A percentile compares a stretch with the other conserved stretches of the same genome.
Evolutionary conservation across 192 early-diverging fungal species (phyloP).

Genomic region (Coemansia sp.): DNA sequence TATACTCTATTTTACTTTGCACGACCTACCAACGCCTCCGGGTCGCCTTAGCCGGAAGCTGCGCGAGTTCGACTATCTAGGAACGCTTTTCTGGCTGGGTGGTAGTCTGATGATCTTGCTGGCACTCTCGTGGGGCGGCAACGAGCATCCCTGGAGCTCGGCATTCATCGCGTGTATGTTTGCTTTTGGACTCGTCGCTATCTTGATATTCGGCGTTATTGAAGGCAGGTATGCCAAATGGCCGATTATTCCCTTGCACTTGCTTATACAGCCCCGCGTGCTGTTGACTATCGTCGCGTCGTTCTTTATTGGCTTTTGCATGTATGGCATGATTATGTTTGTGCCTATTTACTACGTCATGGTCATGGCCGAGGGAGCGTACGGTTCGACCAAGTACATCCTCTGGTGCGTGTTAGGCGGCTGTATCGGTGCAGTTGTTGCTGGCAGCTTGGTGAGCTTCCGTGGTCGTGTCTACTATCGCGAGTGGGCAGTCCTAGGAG

Average conservation of each 20-base stretch:
- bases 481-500: conserved; percentile 40
- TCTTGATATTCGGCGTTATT: conserved; percentile 49
- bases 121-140: conserved; percentile 61
- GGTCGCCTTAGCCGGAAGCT: conserved; percentile 35
- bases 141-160: conserved; percentile 57
- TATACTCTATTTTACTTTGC: conserved; percentile 58
- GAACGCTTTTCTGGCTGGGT: conserved; percentile 54
- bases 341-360: conserved; percentile 50
- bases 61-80: conserved; percentile 60
- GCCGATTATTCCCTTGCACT: conserved; percentile 61
- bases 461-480: conserved; percentile 38
- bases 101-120: conserved; percentile 57
- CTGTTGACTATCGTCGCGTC: conserved; percentile 30
- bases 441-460: conserved; percentile 29
- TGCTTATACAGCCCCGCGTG: conserved; percentile 35
- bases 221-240: conserved; percentile 65
- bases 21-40: conserved; percentile 54
- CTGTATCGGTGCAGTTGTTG: conserved; percentile 20
- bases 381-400: conserved; percentile 29
- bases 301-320: conserved; percentile 44
- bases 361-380: conserved; percentile 24
- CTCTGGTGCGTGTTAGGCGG: conserved; percentile 42
- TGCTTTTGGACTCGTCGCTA: conserved; percentile 38
- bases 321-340: conserved; percentile 55
- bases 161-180: conserved; percentile 53